phyloP scores from a whole-genome alignment of 2,329 filamentous ascomycete species.

The Botrytis elliptica region DNA sequence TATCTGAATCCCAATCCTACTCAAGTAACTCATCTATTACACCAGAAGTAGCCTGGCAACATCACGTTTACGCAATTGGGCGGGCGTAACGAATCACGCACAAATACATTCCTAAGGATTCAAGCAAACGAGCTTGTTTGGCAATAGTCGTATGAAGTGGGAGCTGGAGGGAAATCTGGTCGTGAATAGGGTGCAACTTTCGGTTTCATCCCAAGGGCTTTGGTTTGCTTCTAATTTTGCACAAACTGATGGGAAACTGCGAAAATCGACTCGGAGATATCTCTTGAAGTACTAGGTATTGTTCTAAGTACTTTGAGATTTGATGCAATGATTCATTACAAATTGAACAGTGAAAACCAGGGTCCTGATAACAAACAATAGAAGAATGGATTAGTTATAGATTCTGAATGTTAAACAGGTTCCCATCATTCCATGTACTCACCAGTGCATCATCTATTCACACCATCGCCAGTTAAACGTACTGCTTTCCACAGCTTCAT shows the following conservation, averaged over 20 bases:
- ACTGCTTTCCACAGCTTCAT: background rate
- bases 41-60: background rate
- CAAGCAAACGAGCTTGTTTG: background rate
- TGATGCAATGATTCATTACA: background rate
- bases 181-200: background rate
- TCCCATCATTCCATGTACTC: background rate
- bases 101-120: background rate
- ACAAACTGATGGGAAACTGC: background rate
- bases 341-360: background rate
- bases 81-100: background rate
- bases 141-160: background rate
- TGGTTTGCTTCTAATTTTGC: background rate
- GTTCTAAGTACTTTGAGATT: background rate
- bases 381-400: background rate
- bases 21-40: background rate
- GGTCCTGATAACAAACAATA: background rate
- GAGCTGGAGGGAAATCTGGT: background rate
- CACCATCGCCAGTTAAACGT: too few species aligned
- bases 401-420: background rate
- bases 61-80: background rate
- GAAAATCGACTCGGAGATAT: background rate
- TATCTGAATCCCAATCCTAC: background rate
- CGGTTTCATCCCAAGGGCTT: background rate
- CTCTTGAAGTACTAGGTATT: background rate
- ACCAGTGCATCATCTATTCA: background rate